Base-by-base conservation (phyloP, 306 rosid genomes). In the Ammopiptanthus mongolicus region DNA sequence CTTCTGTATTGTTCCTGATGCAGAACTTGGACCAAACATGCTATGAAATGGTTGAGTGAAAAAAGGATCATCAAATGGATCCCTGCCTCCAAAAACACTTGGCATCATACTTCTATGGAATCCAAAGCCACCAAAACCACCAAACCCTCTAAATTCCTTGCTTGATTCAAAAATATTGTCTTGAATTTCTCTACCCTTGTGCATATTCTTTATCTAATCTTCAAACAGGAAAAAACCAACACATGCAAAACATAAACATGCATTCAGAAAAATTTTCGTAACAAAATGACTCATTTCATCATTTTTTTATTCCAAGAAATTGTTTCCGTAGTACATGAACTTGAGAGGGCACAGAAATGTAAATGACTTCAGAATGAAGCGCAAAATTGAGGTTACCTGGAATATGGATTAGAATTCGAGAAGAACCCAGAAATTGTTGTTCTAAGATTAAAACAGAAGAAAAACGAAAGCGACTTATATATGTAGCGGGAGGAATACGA, bases 21-120 rank as follows among this genome's bases (percentile, higher is more conserved):
- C 71, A 56, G 71, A 36, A 65, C 50, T 70, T 29, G 91, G 60
- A 76, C 79, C 74, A 25, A 81, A 66, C 37, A 66, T 59, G 53
- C 75, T 83, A 50, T 71, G 84, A 66, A 86, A 64, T 0, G 97
- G 91, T 11, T 84, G 84, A 79, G 62, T 76, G 73, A 91, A 91
- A 80, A 95, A 95, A 42, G 93, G 92, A 82, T 88, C 97, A 52
- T 90, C 93, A 79, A 91, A 90, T 39, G 96, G 97, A 77, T 86
- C 93, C 81, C 93, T 87, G 22, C 82, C 86, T 56, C 93, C 83
- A 66, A 90, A 85, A 47, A 86, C 77, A 70, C 84, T 86, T 10
- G 91, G 84, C 56, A 80, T 66, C 88, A 82, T 66, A 28, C 81
- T 81, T 71, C 84, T 65, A 1, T 8, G 50, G 8, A 86, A 81